phyloP scores from a whole-genome alignment of 345 rosid genomes.

The Moricandia moricandioides region DNA sequence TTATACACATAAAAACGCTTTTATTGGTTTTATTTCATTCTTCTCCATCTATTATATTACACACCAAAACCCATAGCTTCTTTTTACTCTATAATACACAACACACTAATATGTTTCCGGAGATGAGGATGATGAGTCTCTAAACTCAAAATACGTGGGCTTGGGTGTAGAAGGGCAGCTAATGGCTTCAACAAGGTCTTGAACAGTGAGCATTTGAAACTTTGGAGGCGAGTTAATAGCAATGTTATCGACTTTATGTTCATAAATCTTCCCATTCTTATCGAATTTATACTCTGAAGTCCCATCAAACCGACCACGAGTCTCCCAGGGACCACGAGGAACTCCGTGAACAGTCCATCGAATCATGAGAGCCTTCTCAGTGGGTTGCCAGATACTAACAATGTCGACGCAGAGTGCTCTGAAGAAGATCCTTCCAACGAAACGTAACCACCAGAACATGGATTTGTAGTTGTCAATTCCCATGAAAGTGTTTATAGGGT shows the following conservation, averaged over 20 bases:
- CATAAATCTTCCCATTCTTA: slow-evolving; percentile 71
- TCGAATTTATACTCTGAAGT: slow-evolving; percentile 88
- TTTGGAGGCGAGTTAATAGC: slow-evolving; percentile 66
- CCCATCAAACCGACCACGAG: slow-evolving; percentile 75
- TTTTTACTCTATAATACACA: slow-evolving; percentile 1
- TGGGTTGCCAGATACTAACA: slow-evolving; percentile 70
- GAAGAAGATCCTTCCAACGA: slow-evolving; percentile 83
- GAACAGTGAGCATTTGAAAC: slow-evolving; percentile 57
- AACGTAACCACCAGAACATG: slow-evolving; percentile 70
- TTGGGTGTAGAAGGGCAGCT: slow-evolving; percentile 71
- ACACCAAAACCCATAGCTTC: slow-evolving; percentile 8
- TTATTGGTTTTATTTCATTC: slow-evolving; percentile 5
- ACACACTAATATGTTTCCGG: slow-evolving; percentile 29
- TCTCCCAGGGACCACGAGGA: slow-evolving; percentile 87
- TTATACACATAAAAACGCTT: not conserved
- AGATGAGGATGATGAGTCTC: slow-evolving; percentile 30
- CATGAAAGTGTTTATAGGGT: slow-evolving; percentile 66
- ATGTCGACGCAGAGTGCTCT: slow-evolving; percentile 64
- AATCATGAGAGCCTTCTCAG: slow-evolving; percentile 64
- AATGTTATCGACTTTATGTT: slow-evolving; percentile 75
- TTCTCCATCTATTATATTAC: slow-evolving; percentile 24
- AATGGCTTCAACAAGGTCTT: slow-evolving; percentile 61
- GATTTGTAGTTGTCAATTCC: slow-evolving; percentile 82
- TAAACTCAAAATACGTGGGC: slow-evolving; percentile 67
- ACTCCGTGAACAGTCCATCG: slow-evolving; percentile 81